Conservation (phyloP, 1,139 yeast species). For the Protomyces macrosporus region DNA sequence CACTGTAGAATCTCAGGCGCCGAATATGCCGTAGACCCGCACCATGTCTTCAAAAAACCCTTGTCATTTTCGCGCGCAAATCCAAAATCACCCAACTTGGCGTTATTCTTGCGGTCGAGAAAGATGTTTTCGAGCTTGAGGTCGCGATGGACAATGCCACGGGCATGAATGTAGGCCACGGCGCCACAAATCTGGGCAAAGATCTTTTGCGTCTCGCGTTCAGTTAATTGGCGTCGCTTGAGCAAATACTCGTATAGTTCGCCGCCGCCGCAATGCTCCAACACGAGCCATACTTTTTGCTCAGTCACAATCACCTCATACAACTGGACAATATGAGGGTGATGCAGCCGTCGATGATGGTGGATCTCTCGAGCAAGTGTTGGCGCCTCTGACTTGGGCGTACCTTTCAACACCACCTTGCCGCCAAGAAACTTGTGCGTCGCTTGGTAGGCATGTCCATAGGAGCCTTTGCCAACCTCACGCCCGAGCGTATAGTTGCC, state of each 20-base stretch:
- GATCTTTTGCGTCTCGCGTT: constrained; percentile 52
- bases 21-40: constrained; percentile 95
- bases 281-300: constrained; percentile 71
- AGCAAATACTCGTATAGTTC: constrained; percentile 75
- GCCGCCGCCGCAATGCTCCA: constrained; percentile 86
- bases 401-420: constrained; percentile 66
- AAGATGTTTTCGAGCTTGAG: constrained; percentile 80
- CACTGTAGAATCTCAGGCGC: constrained; percentile 81
- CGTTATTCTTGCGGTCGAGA: constrained; percentile 61
- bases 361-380: constrained; percentile 89
- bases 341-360: constrained; percentile 77
- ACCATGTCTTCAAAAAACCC: constrained; percentile 65
- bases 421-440: constrained; percentile 23
- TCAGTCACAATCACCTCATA: constrained; percentile 85
- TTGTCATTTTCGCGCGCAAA: constrained; percentile 75
- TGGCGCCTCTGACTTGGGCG: constrained; percentile 66
- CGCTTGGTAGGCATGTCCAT: constrained; percentile 14
- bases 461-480: constrained; percentile 30
- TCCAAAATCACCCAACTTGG: constrained; percentile 87
- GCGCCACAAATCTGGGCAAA: constrained; percentile 80
- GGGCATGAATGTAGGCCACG: constrained; percentile 74
- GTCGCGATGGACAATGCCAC: constrained; percentile 84
- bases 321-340: constrained; percentile 74
- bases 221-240: constrained; percentile 47
- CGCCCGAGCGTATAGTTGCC: constrained; percentile 31